These are phyloP conservation scores for Raddia guianensis DNA, from an alignment of 176 grass and related monocot genomes.

Conservation along the genomic window DNA sequence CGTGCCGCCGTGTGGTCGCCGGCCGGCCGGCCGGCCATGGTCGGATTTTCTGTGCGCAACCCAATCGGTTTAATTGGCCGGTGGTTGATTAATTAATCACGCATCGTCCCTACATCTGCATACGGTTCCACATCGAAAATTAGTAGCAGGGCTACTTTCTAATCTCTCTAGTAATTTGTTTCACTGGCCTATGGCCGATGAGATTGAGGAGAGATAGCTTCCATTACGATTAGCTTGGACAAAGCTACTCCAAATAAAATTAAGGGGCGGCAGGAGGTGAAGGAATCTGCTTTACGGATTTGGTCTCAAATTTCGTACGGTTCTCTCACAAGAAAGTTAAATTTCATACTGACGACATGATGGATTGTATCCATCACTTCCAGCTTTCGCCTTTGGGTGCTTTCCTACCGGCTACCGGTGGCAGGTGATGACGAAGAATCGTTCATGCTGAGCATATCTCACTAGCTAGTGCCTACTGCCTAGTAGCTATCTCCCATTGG, in stretches of 20 bases:
- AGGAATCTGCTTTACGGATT: slow-evolving; percentile 19
- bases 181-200: not conserved
- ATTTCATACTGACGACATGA: not conserved
- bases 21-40: not conserved
- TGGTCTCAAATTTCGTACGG: not conserved
- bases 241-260: not conserved
- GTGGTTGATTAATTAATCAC: not conserved
- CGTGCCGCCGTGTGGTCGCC: not conserved
- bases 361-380: not conserved
- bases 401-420: not conserved
- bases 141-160: not conserved
- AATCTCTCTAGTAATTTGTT: not conserved
- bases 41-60: slow-evolving; percentile 1
- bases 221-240: not conserved
- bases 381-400: not conserved
- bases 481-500: not conserved
- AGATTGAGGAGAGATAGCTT: not conserved
- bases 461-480: too few relatives aligned
- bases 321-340: not conserved
- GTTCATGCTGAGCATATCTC: not conserved
- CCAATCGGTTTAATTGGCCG: not conserved
- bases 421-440: not conserved
- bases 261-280: not conserved
- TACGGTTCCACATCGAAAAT: not conserved
- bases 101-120: not conserved